These are phyloP conservation scores for Fusarium annulatum DNA, from an alignment of 2,329 filamentous ascomycete genomes.

Conservation along the genomic window DNA sequence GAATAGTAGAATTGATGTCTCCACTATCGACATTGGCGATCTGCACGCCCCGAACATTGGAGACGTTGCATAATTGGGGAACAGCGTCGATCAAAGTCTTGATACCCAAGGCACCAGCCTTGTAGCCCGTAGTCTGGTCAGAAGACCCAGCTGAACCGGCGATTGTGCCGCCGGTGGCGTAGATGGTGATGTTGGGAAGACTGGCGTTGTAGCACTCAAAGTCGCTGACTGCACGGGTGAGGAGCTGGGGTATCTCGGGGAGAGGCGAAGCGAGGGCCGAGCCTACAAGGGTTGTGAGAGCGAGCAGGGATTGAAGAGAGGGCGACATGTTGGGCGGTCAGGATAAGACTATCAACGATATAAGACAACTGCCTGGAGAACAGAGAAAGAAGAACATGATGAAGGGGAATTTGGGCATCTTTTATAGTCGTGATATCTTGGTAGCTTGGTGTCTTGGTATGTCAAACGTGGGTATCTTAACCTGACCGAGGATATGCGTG, in stretches of 20 bases:
- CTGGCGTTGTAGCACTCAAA: conserved; percentile 40
- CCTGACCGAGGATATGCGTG: conserved; percentile 1
- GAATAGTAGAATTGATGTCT: conserved; percentile 59
- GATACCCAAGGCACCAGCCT: conserved; percentile 57
- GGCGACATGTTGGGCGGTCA: conserved; percentile 20
- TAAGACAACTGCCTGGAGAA: background rate
- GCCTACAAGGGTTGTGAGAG: conserved; percentile 18
- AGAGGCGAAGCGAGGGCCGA: conserved; percentile 23
- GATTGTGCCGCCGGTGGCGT: conserved; percentile 68
- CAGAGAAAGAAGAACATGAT: background rate
- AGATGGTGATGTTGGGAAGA: conserved; percentile 66
- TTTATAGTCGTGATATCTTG: conserved; percentile 16
- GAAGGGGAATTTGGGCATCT: background rate
- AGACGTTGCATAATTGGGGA: conserved; percentile 62
- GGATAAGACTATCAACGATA: background rate
- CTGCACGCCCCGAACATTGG: conserved; percentile 64
- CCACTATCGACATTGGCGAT: conserved; percentile 59
- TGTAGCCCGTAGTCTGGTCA: conserved; percentile 57
- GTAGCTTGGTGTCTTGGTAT: background rate
- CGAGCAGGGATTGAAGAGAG: conserved; percentile 17
- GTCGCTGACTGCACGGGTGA: conserved; percentile 8
- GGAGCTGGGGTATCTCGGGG: conserved; percentile 13
- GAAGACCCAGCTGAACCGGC: conserved; percentile 60
- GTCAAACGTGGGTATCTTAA: background rate
- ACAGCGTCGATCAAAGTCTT: conserved; percentile 63